These are phyloP conservation scores for Staphylotrichum longicolle DNA, from an alignment of 495 filamentous ascomycete species.

Conservation along the genomic window DNA sequence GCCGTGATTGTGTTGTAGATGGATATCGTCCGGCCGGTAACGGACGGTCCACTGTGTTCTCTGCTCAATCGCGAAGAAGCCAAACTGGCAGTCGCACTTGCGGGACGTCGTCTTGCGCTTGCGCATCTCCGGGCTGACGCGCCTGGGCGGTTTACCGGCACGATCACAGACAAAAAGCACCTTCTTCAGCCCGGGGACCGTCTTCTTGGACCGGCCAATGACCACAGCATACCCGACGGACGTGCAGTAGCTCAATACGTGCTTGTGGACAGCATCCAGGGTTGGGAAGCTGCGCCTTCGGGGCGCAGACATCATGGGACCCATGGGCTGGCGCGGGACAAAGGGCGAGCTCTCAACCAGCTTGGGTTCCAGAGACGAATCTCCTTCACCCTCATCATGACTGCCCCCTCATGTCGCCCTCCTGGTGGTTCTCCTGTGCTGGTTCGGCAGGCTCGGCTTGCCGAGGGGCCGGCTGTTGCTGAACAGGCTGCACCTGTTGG, in stretches of 20 bases:
- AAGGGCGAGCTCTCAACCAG: conserved; percentile 44
- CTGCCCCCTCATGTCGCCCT: conserved; percentile 48
- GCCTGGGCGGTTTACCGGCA: conserved; percentile 52
- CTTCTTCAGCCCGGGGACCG: conserved; percentile 56
- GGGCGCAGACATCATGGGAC: conserved; percentile 53
- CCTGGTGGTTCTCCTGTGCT: conserved; percentile 36
- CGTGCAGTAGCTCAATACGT: conserved; percentile 52
- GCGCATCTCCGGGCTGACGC: conserved; percentile 52
- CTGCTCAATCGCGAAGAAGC: conserved; percentile 58
- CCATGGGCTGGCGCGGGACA: conserved; percentile 46
- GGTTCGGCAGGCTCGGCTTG: conserved; percentile 38
- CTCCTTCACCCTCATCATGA: conserved; percentile 41
- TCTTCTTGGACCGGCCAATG: conserved; percentile 58
- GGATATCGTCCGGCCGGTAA: conserved; percentile 49
- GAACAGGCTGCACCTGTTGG: conserved; percentile 39
- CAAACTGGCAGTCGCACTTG: conserved; percentile 58
- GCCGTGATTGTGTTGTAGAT: conserved; percentile 54
- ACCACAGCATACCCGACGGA: conserved; percentile 58
- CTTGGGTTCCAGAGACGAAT: conserved; percentile 43
- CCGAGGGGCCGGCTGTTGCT: conserved; percentile 37
- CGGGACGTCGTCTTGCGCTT: conserved; percentile 57
- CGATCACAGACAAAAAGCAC: conserved; percentile 58
- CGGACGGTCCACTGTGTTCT: conserved; percentile 56
- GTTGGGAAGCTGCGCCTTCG: conserved; percentile 53
- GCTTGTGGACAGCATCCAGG: conserved; percentile 53